Evolutionary conservation across 2,329 filamentous ascomycete species (phyloP).

Genomic region (Ilyonectria destructans): DNA sequence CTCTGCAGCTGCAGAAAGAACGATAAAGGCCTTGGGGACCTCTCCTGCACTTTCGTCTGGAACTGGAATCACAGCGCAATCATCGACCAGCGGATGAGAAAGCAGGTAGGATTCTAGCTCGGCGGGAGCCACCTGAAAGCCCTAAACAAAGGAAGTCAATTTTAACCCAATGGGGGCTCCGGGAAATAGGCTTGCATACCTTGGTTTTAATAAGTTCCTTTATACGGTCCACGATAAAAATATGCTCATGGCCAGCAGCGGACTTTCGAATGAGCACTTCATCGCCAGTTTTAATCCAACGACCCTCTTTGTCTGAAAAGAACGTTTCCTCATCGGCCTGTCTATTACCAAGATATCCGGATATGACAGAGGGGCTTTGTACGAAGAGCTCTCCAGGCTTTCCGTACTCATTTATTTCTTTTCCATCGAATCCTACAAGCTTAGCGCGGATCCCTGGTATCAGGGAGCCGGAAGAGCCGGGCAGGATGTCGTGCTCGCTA

Average conservation of each 20-base stretch:
- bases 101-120: slow-evolving; percentile 84
- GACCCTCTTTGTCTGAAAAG: slow-evolving; percentile 73
- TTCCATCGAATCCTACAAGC: slow-evolving; percentile 76
- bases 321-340: slow-evolving; percentile 87
- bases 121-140: slow-evolving; percentile 82
- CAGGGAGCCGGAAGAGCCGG: slow-evolving; percentile 78
- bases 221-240: slow-evolving; percentile 85
- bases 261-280: slow-evolving; percentile 79
- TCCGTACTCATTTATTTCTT: slow-evolving; percentile 77
- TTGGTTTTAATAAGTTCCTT: slow-evolving; percentile 83
- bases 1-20: slow-evolving; percentile 67
- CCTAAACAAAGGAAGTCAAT: slow-evolving; percentile 12
- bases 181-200: slow-evolving; percentile 56
- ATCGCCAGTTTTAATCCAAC: slow-evolving; percentile 88
- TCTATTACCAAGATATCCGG: slow-evolving; percentile 90
- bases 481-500: slow-evolving; percentile 71
- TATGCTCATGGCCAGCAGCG: slow-evolving; percentile 80
- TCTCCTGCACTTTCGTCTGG: slow-evolving; percentile 72
- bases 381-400: slow-evolving; percentile 85
- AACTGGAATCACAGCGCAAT: slow-evolving; percentile 83
- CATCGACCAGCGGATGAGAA: slow-evolving; percentile 77
- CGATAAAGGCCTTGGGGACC: slow-evolving; percentile 74
- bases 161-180: background rate
- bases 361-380: slow-evolving; percentile 80
- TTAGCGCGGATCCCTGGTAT: slow-evolving; percentile 75